Conservation (phyloP, 1,284 basidiomycete genomes). For the Austroboletus rostrupii region DNA sequence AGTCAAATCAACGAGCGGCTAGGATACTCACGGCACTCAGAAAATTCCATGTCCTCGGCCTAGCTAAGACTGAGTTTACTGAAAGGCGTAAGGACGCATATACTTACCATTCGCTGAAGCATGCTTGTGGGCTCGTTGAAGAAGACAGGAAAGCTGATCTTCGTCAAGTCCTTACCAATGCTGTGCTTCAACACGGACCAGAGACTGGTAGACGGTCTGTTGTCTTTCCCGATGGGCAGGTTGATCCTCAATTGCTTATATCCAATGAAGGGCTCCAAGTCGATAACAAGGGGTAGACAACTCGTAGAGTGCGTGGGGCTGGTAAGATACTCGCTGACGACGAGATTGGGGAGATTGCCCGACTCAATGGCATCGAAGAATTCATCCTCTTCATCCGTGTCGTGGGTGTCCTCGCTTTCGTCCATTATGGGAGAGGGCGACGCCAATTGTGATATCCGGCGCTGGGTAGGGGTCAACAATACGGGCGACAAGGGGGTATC, state of each 20-base stretch:
- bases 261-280: constrained; percentile 58
- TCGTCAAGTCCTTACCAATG: constrained; percentile 96
- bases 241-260: constrained; percentile 67
- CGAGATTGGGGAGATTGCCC: constrained; percentile 70
- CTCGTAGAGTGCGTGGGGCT: constrained; percentile 30
- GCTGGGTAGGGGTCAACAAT: constrained; percentile 28
- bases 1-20: not conserved
- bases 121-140: constrained; percentile 98
- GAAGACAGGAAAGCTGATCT: constrained; percentile 92
- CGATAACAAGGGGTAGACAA: constrained; percentile 27
- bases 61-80: constrained; percentile 24
- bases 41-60: constrained; percentile 96
- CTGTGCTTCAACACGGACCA: constrained; percentile 96
- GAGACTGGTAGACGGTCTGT: constrained; percentile 86
- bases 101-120: constrained; percentile 76
- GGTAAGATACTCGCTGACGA: constrained; percentile 60
- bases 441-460: constrained; percentile 17
- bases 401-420: constrained; percentile 45
- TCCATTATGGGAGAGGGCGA: constrained; percentile 8
- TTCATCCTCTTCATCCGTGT: constrained; percentile 91
- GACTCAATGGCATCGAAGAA: constrained; percentile 97
- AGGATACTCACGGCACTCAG: constrained; percentile 73
- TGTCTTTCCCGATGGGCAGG: constrained; percentile 72
- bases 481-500: constrained; percentile 16
- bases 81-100: not conserved